Evolutionary conservation across 2,329 filamentous ascomycete genomes (phyloP), one percentile per base, ranked within the genome.

Genomic region (Aureobasidium sp.): DNA sequence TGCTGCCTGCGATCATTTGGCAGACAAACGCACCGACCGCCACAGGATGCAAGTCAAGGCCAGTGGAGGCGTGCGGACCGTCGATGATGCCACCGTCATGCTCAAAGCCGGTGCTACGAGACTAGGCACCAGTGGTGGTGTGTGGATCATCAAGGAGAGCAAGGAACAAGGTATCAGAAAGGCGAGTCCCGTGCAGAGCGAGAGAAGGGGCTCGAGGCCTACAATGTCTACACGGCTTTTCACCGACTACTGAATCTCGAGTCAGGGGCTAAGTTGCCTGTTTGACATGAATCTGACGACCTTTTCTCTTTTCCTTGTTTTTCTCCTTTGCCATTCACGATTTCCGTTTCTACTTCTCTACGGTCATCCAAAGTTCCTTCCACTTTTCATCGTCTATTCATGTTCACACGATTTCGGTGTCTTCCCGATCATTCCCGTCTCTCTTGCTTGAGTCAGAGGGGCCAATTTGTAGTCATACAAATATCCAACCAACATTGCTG

Each of bases 21-120:
- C 57, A 6, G 56, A 51, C 17, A 56, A 52, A 42, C 52, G 60
- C 14, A 57, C 44, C 29, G 48, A 60, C 11, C 45, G 60, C 5
- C 67, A 66, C 62, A 68, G 69, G 65, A 80, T 81, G 73, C 73
- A 78, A 61, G 81, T 86, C 49, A 85, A 86, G 71, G 84, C 84
- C 8, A 83, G 80, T 64, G 84, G 84, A 3, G 84, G 82, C 0
- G 75, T 86, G 1, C 73, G 80, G 65, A 79, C 76, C 20, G 69
- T 80, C 22, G 77, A 76, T 52, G 80, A 82, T 64, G 80, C 79
- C 62, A 67, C 79, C 49, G 74, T 72, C 65, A 84, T 86, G 82
- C 67, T 85, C 29, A 77, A 80, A 67, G 79, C 80, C 2, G 84
- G 84, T 1, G 83, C 84, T 1, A 78, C 75, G 44, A 75, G 84